Percentiles rank a stretch among this genome's conserved stretches.
Evolutionary conservation across 208 protist genomes (phyloP).

Genomic region (Trypanosoma brucei): DNA sequence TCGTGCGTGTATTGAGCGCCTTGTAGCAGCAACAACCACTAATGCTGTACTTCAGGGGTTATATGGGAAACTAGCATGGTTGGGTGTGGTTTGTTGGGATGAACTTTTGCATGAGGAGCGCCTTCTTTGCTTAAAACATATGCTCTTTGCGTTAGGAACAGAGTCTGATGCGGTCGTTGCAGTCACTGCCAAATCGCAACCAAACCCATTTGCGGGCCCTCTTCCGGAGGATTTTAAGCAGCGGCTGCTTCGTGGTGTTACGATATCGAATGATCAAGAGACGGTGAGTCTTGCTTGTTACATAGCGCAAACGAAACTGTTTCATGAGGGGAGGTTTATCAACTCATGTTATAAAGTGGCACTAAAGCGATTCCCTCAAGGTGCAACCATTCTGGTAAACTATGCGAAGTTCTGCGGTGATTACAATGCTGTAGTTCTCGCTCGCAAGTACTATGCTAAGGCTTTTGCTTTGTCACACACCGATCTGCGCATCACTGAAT

Average conservation of each 20-base stretch:
- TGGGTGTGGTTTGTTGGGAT: slow-evolving; percentile 38
- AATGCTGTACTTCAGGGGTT: slow-evolving; percentile 8
- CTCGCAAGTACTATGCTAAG: slow-evolving; percentile 65
- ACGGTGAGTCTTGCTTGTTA: slow-evolving; percentile 65
- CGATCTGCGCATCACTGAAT: slow-evolving; percentile 53
- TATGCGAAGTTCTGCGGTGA: slow-evolving; percentile 77
- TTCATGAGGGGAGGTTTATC: slow-evolving; percentile 43
- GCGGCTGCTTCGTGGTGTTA: slow-evolving; percentile 50
- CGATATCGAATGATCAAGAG: slow-evolving; percentile 44
- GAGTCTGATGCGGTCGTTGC: slow-evolving; percentile 8
- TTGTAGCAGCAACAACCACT: slow-evolving; percentile 16
- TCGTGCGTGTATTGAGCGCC: slow-evolving; percentile 42
- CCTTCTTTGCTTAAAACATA: slow-evolving; percentile 51
- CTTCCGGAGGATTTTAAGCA: slow-evolving; percentile 25
- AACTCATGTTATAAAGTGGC: slow-evolving; percentile 63
- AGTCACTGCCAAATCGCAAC: slow-evolving; percentile 15
- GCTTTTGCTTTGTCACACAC: slow-evolving; percentile 49
- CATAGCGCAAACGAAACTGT: slow-evolving; percentile 58
- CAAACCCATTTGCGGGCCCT: slow-evolving; percentile 1
- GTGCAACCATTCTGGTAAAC: slow-evolving; percentile 65
- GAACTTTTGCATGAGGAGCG: slow-evolving; percentile 27
- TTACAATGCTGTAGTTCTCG: slow-evolving; percentile 38
- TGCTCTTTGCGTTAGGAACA: slow-evolving; percentile 41
- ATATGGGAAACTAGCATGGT: slow-evolving; percentile 34
- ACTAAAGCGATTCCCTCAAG: slow-evolving; percentile 44